Base-by-base conservation (phyloP, 2,329 filamentous ascomycete species). In the Conoideocrella luteorostrata region DNA sequence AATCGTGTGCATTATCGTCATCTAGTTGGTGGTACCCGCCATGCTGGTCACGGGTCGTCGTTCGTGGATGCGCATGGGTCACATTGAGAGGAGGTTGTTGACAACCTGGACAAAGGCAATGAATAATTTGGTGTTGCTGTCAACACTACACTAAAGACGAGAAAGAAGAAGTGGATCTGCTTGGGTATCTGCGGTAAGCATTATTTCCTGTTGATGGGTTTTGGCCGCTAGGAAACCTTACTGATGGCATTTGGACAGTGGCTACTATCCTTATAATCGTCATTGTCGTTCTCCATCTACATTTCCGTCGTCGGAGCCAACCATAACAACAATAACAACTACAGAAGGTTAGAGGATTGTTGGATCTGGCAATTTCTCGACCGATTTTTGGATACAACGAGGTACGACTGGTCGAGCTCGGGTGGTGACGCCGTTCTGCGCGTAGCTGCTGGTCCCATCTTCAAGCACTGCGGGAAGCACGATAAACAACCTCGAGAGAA, bases 121-220 rank as follows among this genome's bases (percentile, higher is more conserved):
- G 77, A 80, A 50, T 81, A 96, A 64, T 86, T 97, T 47, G 81
- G 76, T 30, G 78, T 77, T n/a, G 90, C 90, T 11, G 86, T 95
- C 50, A 74, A 77, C 48, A 95, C 87, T 54, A 90, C 91, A 7
- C 76, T 84, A 62, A 78, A 80, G 55, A 87, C 85, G 40, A 78
- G 87, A 54, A 87, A 82, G 71, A 95, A 94, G 88, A 96, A 96
- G 85, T 96, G 89, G 90, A 90, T 86, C 63, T 95, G 89, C 73
- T 69, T 95, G 54, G 82, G 84, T 57, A 88, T 96, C 58, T 69
- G 74, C 55, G 69, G 76, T 80, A 70, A 54, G 76, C 58, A 17
- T 24, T 11, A 20, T 12, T 13, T 33, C 17, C 12, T 23, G 28
- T 20, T 11, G 4, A 12, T 17, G 4, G 11, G 2, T 6, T 37